A percentile compares a stretch with the other conserved stretches of the same genome.
These are phyloP conservation scores for Piromyces finnis DNA, from an alignment of 192 early-diverging fungal species.

Conservation along the genomic window DNA sequence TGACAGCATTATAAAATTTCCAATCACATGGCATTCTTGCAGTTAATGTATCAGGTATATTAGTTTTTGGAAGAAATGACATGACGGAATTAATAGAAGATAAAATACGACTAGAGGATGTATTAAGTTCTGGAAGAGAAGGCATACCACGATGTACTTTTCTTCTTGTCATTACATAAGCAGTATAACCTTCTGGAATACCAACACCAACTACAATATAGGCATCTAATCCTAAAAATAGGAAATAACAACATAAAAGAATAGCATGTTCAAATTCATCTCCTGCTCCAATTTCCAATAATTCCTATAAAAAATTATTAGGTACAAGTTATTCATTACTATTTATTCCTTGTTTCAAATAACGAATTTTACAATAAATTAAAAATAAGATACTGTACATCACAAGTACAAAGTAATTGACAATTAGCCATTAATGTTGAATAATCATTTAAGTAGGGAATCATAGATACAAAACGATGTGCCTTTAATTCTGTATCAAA, in stretches of 20 bases:
- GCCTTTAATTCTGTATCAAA: slow-evolving; percentile 6
- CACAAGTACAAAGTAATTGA: not conserved
- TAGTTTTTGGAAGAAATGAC: not conserved
- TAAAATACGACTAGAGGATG: not conserved
- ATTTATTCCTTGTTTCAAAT: too few relatives aligned
- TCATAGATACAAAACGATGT: slow-evolving; percentile 20
- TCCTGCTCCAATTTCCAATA: slow-evolving; percentile 24
- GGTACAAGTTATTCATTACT: too few relatives aligned
- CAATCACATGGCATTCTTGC: slow-evolving; percentile 1
- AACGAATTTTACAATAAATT: too few relatives aligned
- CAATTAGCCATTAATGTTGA: not conserved
- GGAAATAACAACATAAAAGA: slow-evolving; percentile 25
- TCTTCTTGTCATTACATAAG: slow-evolving; percentile 18
- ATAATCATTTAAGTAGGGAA: slow-evolving; percentile 13
- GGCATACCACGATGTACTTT: not conserved
- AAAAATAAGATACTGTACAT: too few relatives aligned
- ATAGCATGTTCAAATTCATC: slow-evolving; percentile 30
- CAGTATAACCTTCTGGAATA: slow-evolving; percentile 16
- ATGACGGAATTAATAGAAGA: not conserved
- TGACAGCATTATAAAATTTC: slow-evolving; percentile 21
- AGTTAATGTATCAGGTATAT: not conserved
- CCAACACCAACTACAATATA: slow-evolving; percentile 23
- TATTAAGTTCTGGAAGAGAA: not conserved
- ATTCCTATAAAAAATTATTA: slow-evolving; percentile 7
- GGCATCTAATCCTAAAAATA: slow-evolving; percentile 4